phyloP scores from a whole-genome alignment of 306 rosid genomes.

The Crataegus laevigata region DNA sequence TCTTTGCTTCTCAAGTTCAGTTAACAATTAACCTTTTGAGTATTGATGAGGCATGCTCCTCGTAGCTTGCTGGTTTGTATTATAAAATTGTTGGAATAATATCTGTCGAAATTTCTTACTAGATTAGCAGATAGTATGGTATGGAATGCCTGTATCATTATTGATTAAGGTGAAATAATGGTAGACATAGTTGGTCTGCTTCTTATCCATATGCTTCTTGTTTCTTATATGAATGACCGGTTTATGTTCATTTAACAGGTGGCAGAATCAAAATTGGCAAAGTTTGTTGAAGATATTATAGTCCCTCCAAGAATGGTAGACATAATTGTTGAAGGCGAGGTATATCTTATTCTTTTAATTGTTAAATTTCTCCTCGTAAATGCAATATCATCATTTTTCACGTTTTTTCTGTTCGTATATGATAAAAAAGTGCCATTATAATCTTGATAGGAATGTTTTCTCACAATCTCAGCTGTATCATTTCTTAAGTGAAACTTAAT shows the following conservation, averaged over 20 bases:
- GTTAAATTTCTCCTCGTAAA: background rate
- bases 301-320: slow-evolving; percentile 98
- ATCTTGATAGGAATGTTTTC: background rate
- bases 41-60: background rate
- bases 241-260: slow-evolving; percentile 43
- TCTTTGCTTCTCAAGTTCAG: background rate
- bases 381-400: background rate
- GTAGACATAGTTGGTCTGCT: background rate
- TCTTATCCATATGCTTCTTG: slow-evolving; percentile 12
- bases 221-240: background rate
- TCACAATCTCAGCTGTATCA: background rate
- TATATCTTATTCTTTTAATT: slow-evolving; percentile 10
- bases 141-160: background rate
- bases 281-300: slow-evolving; percentile 92
- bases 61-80: background rate
- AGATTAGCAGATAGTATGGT: background rate
- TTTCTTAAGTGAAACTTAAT: slow-evolving; percentile 3
- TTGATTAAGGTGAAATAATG: background rate
- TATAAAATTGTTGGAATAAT: background rate
- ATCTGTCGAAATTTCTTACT: background rate
- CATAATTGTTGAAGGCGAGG: slow-evolving; percentile 90
- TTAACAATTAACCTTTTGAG: background rate
- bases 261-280: slow-evolving; percentile 89
- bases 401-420: too few species aligned
- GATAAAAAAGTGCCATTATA: background rate